Base-by-base conservation (phyloP, 2,329 filamentous ascomycete genomes). In the Shiraia sp. region DNA sequence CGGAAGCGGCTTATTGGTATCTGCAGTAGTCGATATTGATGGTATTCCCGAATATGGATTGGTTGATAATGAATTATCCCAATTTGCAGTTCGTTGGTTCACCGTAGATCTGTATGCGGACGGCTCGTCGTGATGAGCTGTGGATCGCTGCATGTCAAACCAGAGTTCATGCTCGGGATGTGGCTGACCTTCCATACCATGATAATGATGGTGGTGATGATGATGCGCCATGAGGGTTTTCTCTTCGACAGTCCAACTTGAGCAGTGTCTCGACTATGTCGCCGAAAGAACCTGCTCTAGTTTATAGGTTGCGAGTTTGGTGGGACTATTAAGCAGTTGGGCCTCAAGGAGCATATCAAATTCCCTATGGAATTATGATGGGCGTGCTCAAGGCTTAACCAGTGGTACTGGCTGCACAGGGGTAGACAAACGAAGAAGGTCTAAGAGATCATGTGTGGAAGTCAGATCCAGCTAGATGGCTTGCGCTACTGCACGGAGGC, bases 341-440 rank as follows among this genome's bases (percentile, higher is more conserved):
- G 49, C 46, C 42, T 55, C 55, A 47, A 53, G 56, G 58, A 60
- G 55, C 61, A 66, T 63, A 51, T 57, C 59, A 59, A 55, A 55
- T 38, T 50, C 44, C 51, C 46, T 47, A 41, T 37, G 40, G 42
- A 48, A 36, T 49, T 51, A 50, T 56, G 50, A 47, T 40, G 42
- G 41, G 56, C 39, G 40, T 52, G 47, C 48, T 54, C 51, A 52
- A 59, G 51, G 54, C 55, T 59, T 49, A 44, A 55, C 47, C 44
- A 49, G 51, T 51, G 50, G 50, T 42, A 40, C 47, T 48, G 36
- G 40, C 22, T 33, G 38, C 36, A 40, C 53, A 55, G 44, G 54
- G 61, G 35, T 55, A 32, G 31, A 40, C 44, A 45, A 46, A 52
- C 49, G 45, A 51, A 55, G 47, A 43, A 46, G 47, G 42, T 49